Evolutionary conservation across 2,329 filamentous ascomycete species (phyloP).

Genomic region (Calonectria leucothoes): DNA sequence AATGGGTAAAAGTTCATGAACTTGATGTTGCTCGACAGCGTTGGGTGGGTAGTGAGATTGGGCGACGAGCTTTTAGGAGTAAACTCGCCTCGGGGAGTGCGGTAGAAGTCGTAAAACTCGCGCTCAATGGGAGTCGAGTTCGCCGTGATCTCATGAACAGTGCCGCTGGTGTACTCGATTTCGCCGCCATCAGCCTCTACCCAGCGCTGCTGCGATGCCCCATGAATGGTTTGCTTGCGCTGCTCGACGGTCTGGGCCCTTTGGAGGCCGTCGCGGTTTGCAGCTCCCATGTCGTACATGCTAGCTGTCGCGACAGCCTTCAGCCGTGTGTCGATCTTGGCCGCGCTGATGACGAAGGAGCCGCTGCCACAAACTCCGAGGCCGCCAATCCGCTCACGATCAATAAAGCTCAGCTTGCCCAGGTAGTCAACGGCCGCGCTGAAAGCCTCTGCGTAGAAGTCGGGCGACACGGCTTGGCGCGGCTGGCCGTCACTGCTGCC

Average conservation of each 20-base stretch:
- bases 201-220: not conserved
- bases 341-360: slow-evolving; percentile 47
- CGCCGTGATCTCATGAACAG: not conserved
- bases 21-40: slow-evolving; percentile 39
- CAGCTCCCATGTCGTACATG: slow-evolving; percentile 13
- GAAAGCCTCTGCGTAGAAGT: slow-evolving; percentile 44
- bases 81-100: slow-evolving; percentile 17
- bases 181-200: not conserved
- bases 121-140: not conserved
- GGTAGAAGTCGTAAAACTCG: slow-evolving; percentile 27
- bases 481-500: not conserved
- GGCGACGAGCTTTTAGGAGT: slow-evolving; percentile 10
- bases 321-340: slow-evolving; percentile 46
- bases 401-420: slow-evolving; percentile 33
- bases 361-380: slow-evolving; percentile 47
- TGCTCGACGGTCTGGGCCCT: not conserved
- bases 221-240: not conserved
- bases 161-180: not conserved
- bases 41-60: slow-evolving; percentile 46
- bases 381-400: slow-evolving; percentile 44
- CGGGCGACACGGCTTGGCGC: slow-evolving; percentile 38
- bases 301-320: slow-evolving; percentile 31
- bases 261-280: not conserved
- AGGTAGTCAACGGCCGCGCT: slow-evolving; percentile 48
- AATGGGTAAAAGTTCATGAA: slow-evolving; percentile 48